These are phyloP conservation scores for Macrocybe sp. DNA, from an alignment of 1,284 basidiomycete species.

Conservation along the genomic window DNA sequence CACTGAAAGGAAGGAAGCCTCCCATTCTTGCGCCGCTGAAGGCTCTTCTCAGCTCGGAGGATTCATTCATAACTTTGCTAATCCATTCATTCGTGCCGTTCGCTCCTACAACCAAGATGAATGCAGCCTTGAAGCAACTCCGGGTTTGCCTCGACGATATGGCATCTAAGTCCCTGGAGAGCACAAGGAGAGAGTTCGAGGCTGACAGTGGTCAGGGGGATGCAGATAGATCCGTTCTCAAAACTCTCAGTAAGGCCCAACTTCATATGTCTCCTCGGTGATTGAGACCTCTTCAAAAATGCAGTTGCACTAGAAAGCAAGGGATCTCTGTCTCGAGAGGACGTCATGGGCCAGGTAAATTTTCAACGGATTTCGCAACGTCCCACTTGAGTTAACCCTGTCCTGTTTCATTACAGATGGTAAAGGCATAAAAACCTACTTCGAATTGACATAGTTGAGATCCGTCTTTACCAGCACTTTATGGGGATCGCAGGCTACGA, in stretches of 20 bases:
- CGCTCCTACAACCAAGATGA: neutral
- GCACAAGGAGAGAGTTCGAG: slow-evolving; percentile 3
- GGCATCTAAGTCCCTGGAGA: slow-evolving; percentile 7
- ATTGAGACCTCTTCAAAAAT: neutral
- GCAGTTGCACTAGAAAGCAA: neutral
- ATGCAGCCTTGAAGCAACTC: slow-evolving; percentile 37
- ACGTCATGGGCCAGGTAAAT: slow-evolving; percentile 9
- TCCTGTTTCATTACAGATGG: neutral
- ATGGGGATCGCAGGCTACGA: slow-evolving; percentile 29
- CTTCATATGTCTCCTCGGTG: neutral
- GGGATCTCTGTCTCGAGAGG: neutral
- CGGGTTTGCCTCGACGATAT: slow-evolving; percentile 8
- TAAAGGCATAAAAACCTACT: neutral
- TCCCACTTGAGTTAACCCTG: neutral
- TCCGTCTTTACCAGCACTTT: neutral
- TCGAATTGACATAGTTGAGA: neutral
- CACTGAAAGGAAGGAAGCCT: slow-evolving; percentile 11
- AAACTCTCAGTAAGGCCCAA: slow-evolving; percentile 8
- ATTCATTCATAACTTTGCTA: slow-evolving; percentile 17
- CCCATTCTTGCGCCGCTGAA: slow-evolving; percentile 11
- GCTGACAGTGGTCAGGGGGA: neutral
- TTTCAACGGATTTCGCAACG: neutral
- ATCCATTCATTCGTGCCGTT: slow-evolving; percentile 1
- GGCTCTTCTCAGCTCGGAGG: slow-evolving; percentile 18
- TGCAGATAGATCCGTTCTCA: slow-evolving; percentile 12